Conservation (phyloP, 1,139 yeast genomes). For the Blastobotrys serpentis region DNA sequence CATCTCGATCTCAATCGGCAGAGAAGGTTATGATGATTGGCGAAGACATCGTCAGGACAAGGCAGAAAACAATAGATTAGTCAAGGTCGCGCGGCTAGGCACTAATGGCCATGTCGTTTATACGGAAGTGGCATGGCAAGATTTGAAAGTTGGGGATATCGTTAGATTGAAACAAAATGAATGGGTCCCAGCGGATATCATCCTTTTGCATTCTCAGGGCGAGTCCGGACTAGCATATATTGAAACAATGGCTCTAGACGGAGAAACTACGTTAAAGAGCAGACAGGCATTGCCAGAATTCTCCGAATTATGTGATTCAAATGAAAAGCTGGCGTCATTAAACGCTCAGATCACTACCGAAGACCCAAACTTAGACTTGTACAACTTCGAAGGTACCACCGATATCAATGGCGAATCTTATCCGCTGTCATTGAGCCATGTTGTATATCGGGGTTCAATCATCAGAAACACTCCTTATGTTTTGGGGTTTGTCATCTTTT, state of each 20-base stretch:
- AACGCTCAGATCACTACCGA: slow-evolving; percentile 62
- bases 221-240: slow-evolving; percentile 86
- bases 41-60: slow-evolving; percentile 82
- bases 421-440: slow-evolving; percentile 77
- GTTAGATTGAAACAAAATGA: slow-evolving; percentile 81
- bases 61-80: slow-evolving; percentile 70
- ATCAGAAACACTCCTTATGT: slow-evolving; percentile 74
- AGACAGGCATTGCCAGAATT: slow-evolving; percentile 75
- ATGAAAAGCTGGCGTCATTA: slow-evolving; percentile 46
- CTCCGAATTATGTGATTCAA: slow-evolving; percentile 74
- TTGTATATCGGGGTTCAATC: slow-evolving; percentile 84
- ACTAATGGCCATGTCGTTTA: slow-evolving; percentile 33
- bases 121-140: slow-evolving; percentile 60
- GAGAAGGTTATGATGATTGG: slow-evolving; percentile 95
- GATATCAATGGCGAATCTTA: slow-evolving; percentile 39
- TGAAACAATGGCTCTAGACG: slow-evolving; percentile 92
- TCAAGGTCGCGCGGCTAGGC: slow-evolving; percentile 41
- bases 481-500: slow-evolving; percentile 80
- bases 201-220: slow-evolving; percentile 59
- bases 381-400: slow-evolving; percentile 84
- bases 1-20: slow-evolving; percentile 82
- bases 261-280: slow-evolving; percentile 88
- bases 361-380: slow-evolving; percentile 86
- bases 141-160: slow-evolving; percentile 78
- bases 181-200: slow-evolving; percentile 89